Evolutionary conservation across 2,329 filamentous ascomycete species (phyloP).

Genomic region (Colletotrichum liriopes): DNA sequence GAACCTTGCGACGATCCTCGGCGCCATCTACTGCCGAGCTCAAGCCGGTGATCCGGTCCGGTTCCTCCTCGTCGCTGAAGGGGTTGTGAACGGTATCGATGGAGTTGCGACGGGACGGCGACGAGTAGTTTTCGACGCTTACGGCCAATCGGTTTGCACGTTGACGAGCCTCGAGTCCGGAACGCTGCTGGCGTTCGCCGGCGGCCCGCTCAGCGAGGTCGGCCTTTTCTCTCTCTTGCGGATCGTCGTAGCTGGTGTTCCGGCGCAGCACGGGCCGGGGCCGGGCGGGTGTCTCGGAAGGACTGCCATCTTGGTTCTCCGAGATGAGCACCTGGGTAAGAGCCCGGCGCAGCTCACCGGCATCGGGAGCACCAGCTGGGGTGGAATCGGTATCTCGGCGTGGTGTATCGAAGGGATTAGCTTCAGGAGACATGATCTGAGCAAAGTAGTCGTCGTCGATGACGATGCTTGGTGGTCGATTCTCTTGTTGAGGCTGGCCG

Average conservation of each 20-base stretch:
- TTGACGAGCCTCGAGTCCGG: slow-evolving; percentile 58
- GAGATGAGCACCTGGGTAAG: slow-evolving; percentile 57
- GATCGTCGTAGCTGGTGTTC: slow-evolving; percentile 61
- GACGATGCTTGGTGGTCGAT: slow-evolving; percentile 51
- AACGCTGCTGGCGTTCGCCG: slow-evolving; percentile 56
- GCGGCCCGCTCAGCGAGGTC: slow-evolving; percentile 57
- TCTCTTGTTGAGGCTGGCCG: slow-evolving; percentile 7
- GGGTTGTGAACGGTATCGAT: slow-evolving; percentile 21
- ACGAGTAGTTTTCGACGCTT: slow-evolving; percentile 57
- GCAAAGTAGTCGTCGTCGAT: slow-evolving; percentile 44
- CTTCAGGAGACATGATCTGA: slow-evolving; percentile 28
- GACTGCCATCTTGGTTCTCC: slow-evolving; percentile 45
- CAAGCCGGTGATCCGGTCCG: slow-evolving; percentile 8
- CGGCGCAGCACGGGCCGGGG: slow-evolving; percentile 59
- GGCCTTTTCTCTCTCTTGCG: slow-evolving; percentile 57
- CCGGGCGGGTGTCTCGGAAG: slow-evolving; percentile 40
- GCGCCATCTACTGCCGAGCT: slow-evolving; percentile 23
- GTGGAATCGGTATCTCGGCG: slow-evolving; percentile 38
- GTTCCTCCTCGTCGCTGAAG: slow-evolving; percentile 37
- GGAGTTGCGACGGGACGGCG: slow-evolving; percentile 44
- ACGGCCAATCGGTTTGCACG: slow-evolving; percentile 58
- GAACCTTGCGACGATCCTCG: slow-evolving; percentile 17
- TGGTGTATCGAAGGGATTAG: slow-evolving; percentile 38
- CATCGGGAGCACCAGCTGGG: slow-evolving; percentile 55
- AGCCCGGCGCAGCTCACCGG: slow-evolving; percentile 56